These are phyloP conservation scores for Suhomyces tanzawaensis DNA, from an alignment of 805 yeast genomes.

Conservation along the genomic window DNA sequence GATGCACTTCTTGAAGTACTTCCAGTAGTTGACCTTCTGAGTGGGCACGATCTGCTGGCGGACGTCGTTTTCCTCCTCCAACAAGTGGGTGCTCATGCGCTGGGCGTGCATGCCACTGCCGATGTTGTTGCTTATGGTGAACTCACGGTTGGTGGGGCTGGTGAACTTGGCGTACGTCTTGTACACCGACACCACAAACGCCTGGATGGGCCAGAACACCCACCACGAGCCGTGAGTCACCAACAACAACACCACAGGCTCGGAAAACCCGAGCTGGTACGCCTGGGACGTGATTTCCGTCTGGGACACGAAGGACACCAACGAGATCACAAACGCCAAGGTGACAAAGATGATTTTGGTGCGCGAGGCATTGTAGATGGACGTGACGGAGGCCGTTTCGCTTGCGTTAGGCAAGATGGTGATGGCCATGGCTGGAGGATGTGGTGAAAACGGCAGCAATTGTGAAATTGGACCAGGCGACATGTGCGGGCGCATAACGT, in stretches of 20 bases:
- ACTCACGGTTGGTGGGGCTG: constrained; percentile 4
- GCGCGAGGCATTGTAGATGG: constrained; percentile 26
- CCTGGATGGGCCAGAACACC: constrained; percentile 69
- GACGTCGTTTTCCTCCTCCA: constrained; percentile 14
- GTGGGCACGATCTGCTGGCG: constrained; percentile 11
- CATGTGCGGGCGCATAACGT: no score
- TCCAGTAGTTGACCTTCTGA: constrained; percentile 14
- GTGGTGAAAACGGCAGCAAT: no score
- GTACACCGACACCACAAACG: constrained; percentile 44
- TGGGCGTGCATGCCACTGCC: constrained; percentile 22
- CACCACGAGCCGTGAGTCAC: constrained; percentile 81
- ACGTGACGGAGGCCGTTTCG: constrained; percentile 20
- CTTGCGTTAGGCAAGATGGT: constrained; percentile 27
- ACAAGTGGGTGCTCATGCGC: constrained; percentile 26
- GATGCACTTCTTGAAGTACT: constrained; percentile 35
- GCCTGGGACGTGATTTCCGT: constrained; percentile 78
- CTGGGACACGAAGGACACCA: constrained; percentile 66
- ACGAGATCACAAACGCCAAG: constrained; percentile 32
- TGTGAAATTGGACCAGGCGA: no score
- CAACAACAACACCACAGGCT: constrained; percentile 64
- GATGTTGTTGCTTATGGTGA: constrained; percentile 21
- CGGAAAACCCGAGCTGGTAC: constrained; percentile 55
- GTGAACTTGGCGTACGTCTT: constrained; percentile 37
- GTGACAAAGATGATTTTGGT: constrained; percentile 37
- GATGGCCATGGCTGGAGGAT: constrained; percentile 32